These are phyloP conservation scores for Aspergillus incahuasiensis DNA, from an alignment of 495 filamentous ascomycete genomes.

Conservation along the genomic window DNA sequence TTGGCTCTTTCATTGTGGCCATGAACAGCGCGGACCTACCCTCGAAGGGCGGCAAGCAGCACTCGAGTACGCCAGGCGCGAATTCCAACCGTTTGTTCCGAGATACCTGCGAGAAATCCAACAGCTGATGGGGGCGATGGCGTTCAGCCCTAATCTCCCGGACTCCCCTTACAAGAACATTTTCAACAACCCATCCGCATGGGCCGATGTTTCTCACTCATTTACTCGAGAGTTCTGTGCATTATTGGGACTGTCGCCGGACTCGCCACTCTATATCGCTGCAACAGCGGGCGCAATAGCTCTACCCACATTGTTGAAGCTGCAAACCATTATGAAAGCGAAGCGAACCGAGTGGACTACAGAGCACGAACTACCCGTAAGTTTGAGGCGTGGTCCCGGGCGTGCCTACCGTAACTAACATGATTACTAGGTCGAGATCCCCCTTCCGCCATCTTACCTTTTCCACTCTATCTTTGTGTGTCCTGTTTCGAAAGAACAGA, in stretches of 20 bases:
- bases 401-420: constrained; percentile 9
- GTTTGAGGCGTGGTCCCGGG: constrained; percentile 8
- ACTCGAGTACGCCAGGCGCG: constrained; percentile 63
- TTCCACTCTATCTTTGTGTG: constrained; percentile 98
- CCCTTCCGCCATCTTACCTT: constrained; percentile 76
- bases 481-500: constrained; percentile 93
- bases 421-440: constrained; percentile 67
- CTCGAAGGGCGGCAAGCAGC: constrained; percentile 51
- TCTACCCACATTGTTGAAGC: constrained; percentile 76
- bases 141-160: constrained; percentile 63
- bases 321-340: constrained; percentile 74
- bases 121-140: constrained; percentile 70
- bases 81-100: constrained; percentile 61
- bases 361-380: constrained; percentile 77
- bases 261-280: constrained; percentile 86
- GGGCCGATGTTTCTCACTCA: constrained; percentile 71
- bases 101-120: constrained; percentile 72
- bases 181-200: constrained; percentile 70
- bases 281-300: constrained; percentile 89
- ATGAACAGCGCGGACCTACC: constrained; percentile 18
- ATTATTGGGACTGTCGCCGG: constrained; percentile 79
- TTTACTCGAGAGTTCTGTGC: constrained; percentile 95
- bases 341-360: constrained; percentile 95
- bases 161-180: constrained; percentile 68
- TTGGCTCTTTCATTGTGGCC: constrained; percentile 63